Percentiles rank a stretch among this genome's conserved stretches.
phyloP scores from a whole-genome alignment of 1,139 yeast genomes.

The Starmera stellimalicola region DNA sequence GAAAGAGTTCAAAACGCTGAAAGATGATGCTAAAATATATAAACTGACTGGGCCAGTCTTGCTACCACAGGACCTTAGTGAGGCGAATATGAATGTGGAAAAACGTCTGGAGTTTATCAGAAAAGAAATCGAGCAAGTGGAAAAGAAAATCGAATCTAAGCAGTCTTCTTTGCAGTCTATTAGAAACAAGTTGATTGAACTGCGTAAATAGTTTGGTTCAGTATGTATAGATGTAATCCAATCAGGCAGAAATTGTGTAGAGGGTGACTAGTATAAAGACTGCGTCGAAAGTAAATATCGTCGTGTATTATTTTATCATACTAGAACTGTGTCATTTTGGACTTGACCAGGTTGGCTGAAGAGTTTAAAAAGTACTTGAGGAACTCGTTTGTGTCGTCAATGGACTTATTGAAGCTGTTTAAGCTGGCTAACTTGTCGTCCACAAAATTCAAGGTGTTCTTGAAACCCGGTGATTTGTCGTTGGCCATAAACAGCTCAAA shows the following conservation, averaged over 20 bases:
- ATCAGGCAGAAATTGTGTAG: no score
- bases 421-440: constrained; percentile 49
- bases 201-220: no score
- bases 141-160: constrained; percentile 41
- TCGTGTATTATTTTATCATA: constrained; percentile 3
- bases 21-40: constrained; percentile 62
- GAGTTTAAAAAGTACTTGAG: constrained; percentile 59
- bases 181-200: constrained; percentile 37
- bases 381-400: constrained; percentile 67
- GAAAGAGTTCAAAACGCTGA: constrained; percentile 59
- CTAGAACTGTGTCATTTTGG: constrained; percentile 38
- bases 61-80: constrained; percentile 76
- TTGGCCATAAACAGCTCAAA: constrained; percentile 74
- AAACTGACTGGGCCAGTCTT: constrained; percentile 89
- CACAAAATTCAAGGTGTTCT: constrained; percentile 57
- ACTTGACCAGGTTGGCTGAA: constrained; percentile 55
- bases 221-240: no score
- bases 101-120: constrained; percentile 85
- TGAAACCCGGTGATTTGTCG: constrained; percentile 51
- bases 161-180: constrained; percentile 42
- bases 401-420: constrained; percentile 46
- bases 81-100: constrained; percentile 73
- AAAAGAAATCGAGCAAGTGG: constrained; percentile 65
- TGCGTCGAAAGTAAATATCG: no score
- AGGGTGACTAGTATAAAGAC: no score